A percentile compares a stretch with the other conserved stretches of the same genome.
These are phyloP conservation scores for Syzygium oleosum DNA, from an alignment of 345 rosid genomes.

Conservation along the genomic window DNA sequence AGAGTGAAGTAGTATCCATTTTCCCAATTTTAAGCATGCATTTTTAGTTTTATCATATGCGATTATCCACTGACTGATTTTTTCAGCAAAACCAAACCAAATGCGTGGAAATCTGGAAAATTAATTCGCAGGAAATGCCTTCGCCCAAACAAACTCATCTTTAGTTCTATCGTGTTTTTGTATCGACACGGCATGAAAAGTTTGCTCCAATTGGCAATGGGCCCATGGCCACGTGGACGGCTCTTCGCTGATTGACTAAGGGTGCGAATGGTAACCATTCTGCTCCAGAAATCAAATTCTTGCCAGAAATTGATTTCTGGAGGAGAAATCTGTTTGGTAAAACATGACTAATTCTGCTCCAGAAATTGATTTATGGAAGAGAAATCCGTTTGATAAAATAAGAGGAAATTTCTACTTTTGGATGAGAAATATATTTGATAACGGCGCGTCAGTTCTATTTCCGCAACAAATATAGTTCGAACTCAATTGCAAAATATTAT, in stretches of 20 bases:
- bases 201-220: neutral
- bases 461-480: too few species aligned
- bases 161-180: neutral
- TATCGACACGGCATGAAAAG: neutral
- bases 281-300: too few species aligned
- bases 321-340: too few species aligned
- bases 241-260: neutral
- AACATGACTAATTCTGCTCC: too few species aligned
- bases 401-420: too few species aligned
- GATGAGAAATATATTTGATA: too few species aligned
- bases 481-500: too few species aligned
- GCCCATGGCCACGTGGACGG: neutral
- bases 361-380: too few species aligned
- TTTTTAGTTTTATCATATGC: neutral
- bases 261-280: too few species aligned
- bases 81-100: neutral
- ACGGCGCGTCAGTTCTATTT: too few species aligned
- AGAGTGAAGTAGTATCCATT: neutral
- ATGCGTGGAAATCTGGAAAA: neutral
- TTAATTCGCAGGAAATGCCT: neutral
- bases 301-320: too few species aligned
- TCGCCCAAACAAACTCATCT: neutral
- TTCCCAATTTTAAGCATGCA: neutral
- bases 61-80: neutral
- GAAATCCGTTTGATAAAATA: too few species aligned